phyloP scores from a whole-genome alignment of 768 basidiomycete species.

The Russula griseocarnosa region DNA sequence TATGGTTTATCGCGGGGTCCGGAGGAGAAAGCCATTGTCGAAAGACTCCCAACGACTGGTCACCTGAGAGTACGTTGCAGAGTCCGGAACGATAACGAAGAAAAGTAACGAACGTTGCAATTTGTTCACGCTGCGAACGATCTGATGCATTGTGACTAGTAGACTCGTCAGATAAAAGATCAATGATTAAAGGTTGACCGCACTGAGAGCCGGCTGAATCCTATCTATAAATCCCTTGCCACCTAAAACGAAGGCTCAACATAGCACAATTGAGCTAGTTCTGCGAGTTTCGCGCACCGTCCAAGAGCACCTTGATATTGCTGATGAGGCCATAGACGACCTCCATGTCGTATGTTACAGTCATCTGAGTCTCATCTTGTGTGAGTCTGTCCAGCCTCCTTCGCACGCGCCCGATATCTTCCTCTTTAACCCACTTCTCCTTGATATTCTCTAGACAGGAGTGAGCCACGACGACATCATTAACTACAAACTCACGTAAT shows the following conservation, averaged over 20 bases:
- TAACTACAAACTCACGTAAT: slow-evolving; percentile 11
- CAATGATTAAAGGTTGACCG: not conserved
- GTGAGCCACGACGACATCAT: not conserved
- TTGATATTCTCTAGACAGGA: not conserved
- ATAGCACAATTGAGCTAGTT: not conserved
- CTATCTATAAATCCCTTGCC: not conserved
- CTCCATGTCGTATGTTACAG: slow-evolving; percentile 4
- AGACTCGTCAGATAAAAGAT: not conserved
- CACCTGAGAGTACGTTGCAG: not conserved
- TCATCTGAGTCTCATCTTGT: slow-evolving; percentile 1
- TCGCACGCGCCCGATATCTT: not conserved
- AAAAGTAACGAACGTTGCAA: not conserved
- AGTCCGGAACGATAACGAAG: not conserved
- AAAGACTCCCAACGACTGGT: slow-evolving; percentile 3
- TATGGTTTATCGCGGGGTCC: slow-evolving; percentile 11
- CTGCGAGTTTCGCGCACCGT: not conserved
- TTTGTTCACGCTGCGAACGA: not conserved
- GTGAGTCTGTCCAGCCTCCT: slow-evolving; percentile 15
- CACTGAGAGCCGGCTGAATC: slow-evolving; percentile 12
- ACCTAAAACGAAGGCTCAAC: slow-evolving; percentile 1
- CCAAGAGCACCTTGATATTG: slow-evolving; percentile 4
- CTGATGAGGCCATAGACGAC: slow-evolving; percentile 7
- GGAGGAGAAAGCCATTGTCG: slow-evolving; percentile 18
- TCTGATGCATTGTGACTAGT: slow-evolving; percentile 3
- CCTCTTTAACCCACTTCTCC: not conserved